Evolutionary conservation across 768 basidiomycete species (phyloP).

Genomic region (Trametes punicea): DNA sequence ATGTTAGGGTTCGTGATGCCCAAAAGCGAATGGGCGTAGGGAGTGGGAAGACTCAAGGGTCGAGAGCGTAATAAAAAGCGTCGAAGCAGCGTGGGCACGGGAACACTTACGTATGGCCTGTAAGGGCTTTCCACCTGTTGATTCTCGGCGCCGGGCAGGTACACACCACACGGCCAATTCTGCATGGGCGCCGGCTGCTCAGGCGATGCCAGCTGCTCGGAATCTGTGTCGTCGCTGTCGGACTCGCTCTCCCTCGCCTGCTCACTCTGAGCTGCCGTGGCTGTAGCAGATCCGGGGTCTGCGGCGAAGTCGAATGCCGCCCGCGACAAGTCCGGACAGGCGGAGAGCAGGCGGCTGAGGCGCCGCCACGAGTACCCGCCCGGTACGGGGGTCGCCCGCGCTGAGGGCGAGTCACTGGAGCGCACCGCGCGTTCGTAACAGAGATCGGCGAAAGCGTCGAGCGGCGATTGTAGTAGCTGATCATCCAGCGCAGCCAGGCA

Average conservation of each 20-base stretch:
- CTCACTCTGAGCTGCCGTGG: neutral
- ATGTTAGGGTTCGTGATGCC: neutral
- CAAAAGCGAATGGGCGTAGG: too few species aligned
- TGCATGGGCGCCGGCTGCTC: neutral
- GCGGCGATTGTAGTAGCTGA: slow-evolving; percentile 38
- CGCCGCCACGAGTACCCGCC: slow-evolving; percentile 15
- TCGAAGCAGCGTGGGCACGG: neutral
- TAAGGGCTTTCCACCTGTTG: slow-evolving; percentile 3
- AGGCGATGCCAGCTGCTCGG: slow-evolving; percentile 15
- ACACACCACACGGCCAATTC: neutral
- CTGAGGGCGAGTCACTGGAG: neutral
- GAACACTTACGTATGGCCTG: slow-evolving; percentile 4
- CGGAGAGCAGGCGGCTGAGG: slow-evolving; percentile 15
- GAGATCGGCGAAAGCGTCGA: slow-evolving; percentile 41
- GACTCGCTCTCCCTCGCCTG: slow-evolving; percentile 1
- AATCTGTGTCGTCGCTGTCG: slow-evolving; percentile 8
- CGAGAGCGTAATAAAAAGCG: neutral
- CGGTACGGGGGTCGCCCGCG: neutral
- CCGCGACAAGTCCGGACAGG: slow-evolving; percentile 1
- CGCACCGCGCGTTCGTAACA: slow-evolving; percentile 40
- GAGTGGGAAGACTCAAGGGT: neutral
- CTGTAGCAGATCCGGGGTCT: neutral
- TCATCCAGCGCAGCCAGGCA: slow-evolving; percentile 43
- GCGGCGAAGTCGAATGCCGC: neutral
- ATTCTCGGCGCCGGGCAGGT: neutral